Evolutionary conservation across 176 grass and related monocot genomes (phyloP), one percentile per base, ranked within the genome.

Genomic region (Poa annua): DNA sequence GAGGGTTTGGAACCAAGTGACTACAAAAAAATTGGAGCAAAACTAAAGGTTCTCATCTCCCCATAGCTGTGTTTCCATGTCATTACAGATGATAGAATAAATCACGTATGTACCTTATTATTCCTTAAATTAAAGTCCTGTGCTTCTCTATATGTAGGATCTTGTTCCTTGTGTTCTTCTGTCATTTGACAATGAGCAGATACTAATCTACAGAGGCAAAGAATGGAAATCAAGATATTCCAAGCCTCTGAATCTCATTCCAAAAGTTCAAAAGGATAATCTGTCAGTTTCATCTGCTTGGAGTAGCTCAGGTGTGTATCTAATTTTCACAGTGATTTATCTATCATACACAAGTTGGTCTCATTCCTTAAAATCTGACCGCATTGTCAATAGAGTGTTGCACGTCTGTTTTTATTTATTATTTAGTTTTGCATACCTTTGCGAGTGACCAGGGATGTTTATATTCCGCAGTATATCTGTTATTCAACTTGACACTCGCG

Each of bases 1-100:
- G 79, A 95, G 76, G 91, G 96, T 38, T 91, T 98, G 93, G 78
- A 98, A 76, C 85, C 92, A 85, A 98, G 92, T n/a, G 96, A 98
- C 87, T 95, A 95, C 87, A 98, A 98, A 85, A 98, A 95, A 89
- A 90, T 95, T 63, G 90, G 91, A 82, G 96, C 91, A 87, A 98
- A 98, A 87, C 85, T 98, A 48, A 98, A 89, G 91, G 93, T 95
- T 41, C 60, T 67, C 24, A 76, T 81, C 16, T 32, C 51, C 80
- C 66, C 44, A 35, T 38, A 14, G 32, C 25, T 87, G 51, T 80
- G 11, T 79, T 85, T 83, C 33, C 29, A 17, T 89, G 21, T 56
- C 24, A 85, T 48, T 73, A 55, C 26, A 13, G 54, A 41, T 81
- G 76, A 17, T 77, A 32, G 53, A 78, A n/a, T 42, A 69, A 73